Percentiles rank a stretch among this genome's conserved stretches.
phyloP scores from a whole-genome alignment of 768 basidiomycete genomes.

The Suillus fuscotomentosus region DNA sequence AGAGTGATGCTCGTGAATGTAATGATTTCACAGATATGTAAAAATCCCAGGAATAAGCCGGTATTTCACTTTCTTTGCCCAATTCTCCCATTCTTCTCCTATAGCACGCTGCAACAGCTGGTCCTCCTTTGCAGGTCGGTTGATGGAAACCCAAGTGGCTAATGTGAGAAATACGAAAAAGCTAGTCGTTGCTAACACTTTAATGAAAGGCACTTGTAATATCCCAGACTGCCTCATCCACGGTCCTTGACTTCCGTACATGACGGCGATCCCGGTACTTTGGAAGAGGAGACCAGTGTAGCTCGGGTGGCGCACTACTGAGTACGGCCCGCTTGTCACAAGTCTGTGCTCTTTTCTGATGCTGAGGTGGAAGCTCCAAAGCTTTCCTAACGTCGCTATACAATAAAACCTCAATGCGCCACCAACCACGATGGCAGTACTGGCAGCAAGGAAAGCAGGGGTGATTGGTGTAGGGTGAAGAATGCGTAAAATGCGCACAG shows the following conservation, averaged over 20 bases:
- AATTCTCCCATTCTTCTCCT: constrained; percentile 18
- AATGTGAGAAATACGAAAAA: too few species aligned
- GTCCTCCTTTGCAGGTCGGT: constrained; percentile 25
- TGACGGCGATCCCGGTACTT: constrained; percentile 2
- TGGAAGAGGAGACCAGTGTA: constrained; percentile 21
- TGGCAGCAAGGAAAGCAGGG: constrained; percentile 16
- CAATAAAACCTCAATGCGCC: constrained; percentile 23
- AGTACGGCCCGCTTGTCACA: constrained; percentile 28
- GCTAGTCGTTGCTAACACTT: too few species aligned
- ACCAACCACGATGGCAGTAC: constrained; percentile 15
- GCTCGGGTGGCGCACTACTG: constrained; percentile 26
- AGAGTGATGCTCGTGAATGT: too few species aligned
- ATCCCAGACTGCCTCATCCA: constrained; percentile 14
- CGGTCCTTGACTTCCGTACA: constrained; percentile 8
- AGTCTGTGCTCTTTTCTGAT: constrained; percentile 23
- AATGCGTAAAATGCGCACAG: not conserved
- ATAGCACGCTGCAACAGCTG: constrained; percentile 25
- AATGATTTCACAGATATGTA: too few species aligned
- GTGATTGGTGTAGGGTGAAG: constrained; percentile 1
- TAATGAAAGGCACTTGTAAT: not conserved
- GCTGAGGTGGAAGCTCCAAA: constrained; percentile 28
- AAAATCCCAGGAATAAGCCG: too few species aligned
- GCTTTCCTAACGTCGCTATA: constrained; percentile 19
- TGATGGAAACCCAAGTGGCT: not conserved
- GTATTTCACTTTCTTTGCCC: not conserved